phyloP scores from a whole-genome alignment of 2,329 filamentous ascomycete genomes.

The Aspergillus sergii region DNA sequence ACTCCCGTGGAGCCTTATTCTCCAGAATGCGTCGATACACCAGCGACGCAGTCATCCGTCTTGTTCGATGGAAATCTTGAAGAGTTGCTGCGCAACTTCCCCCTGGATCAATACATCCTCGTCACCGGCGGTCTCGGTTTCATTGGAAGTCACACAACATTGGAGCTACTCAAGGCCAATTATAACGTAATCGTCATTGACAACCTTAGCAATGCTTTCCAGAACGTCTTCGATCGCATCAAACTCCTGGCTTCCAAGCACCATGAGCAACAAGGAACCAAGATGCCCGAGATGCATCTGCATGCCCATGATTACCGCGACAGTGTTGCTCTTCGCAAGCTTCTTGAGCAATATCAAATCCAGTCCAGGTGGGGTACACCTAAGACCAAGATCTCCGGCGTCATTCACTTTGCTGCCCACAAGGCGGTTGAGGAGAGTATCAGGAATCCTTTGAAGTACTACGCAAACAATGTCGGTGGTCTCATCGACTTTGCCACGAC shows the following conservation, averaged over 20 bases:
- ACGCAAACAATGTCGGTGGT: conserved; percentile 68
- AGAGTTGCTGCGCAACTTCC: conserved; percentile 44
- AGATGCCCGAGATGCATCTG: conserved; percentile 50
- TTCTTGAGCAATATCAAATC: conserved; percentile 48
- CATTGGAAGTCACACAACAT: conserved; percentile 47
- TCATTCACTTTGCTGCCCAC: conserved; percentile 71
- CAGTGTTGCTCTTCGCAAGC: conserved; percentile 43
- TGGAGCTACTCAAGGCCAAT: conserved; percentile 44
- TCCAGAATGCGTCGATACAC: conserved; percentile 40
- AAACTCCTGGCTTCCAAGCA: conserved; percentile 33
- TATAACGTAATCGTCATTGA: conserved; percentile 48
- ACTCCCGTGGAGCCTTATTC: conserved; percentile 35
- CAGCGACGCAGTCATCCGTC: conserved; percentile 48
- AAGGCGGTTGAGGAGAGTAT: conserved; percentile 69
- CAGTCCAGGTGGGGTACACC: conserved; percentile 36
- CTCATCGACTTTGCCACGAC: conserved; percentile 61
- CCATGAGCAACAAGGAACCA: conserved; percentile 41
- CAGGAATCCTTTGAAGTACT: conserved; percentile 62
- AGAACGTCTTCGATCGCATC: conserved; percentile 40
- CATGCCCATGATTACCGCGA: conserved; percentile 54
- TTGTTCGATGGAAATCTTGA: conserved; percentile 49
- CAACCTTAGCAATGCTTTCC: conserved; percentile 44
- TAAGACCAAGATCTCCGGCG: conserved; percentile 58
- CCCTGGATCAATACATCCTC: conserved; percentile 45
- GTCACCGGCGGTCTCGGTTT: conserved; percentile 47